Base-by-base conservation (phyloP, 2,329 filamentous ascomycete species). In the Phialemoniopsis sp. region DNA sequence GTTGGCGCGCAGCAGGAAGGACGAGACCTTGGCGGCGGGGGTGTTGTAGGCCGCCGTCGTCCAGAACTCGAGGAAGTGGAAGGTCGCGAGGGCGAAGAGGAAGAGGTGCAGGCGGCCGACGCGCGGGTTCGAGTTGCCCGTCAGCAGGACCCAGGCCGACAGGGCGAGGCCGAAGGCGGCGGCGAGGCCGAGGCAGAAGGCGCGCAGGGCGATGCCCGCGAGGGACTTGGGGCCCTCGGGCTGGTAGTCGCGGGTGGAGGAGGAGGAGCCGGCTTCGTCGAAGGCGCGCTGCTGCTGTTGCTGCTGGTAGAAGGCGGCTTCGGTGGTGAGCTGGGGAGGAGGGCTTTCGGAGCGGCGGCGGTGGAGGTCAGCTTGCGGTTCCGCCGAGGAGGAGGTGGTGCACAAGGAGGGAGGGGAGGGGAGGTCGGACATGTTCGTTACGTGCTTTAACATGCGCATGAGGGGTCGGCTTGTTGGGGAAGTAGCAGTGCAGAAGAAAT, bases 41-140 rank as follows among this genome's bases (percentile, higher is more conserved):
- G 87, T 88, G 63, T 97, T 97, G 66, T 86, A 87, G 40, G 74
- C 70, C 8, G 91, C 90, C 0, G 91, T 96, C 26, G 83, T 88
- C 73, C 82, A 95, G 71, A 90, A 98, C 65, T 98, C 93, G 61
- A 97, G 82, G 65, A 95, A 97, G 70, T 98, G 93, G 67, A 97
- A 97, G 21, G 85, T 52, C 18, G 83, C 76, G 35, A 97, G 81
- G 13, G 80, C 69, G 37, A 68, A 67, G 35, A 85, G 55, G 66
- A 91, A 91, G 58, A 83, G 80, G 21, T 79, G 76, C 8, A 76
- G 58, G 41, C 80, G 77, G 80, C 80, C 84, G 40, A 76, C 61
- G 21, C 21, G 21, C 21, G 21, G 21, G 21, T 6, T 10, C 21
- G 21, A 26, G 16, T 75, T 70, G 28, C 64, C 45, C 5, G 65